A percentile compares a stretch with the other conserved stretches of the same genome.
Conservation (phyloP, 2,329 filamentous ascomycete genomes). For the Akanthomyces uredinophilus region DNA sequence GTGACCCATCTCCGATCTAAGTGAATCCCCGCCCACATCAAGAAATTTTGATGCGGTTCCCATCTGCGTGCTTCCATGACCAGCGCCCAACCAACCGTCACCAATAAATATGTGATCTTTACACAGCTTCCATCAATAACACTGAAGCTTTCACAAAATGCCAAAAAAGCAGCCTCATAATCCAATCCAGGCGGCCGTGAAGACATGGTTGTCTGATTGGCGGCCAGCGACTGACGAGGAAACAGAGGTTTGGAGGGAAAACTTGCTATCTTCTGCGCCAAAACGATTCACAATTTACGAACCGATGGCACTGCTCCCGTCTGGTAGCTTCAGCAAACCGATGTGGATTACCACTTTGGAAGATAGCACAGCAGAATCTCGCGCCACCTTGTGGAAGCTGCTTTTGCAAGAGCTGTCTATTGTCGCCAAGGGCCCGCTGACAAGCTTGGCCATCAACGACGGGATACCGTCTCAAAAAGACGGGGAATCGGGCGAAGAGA, state of each 20-base stretch:
- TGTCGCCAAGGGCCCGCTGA: constrained; percentile 38
- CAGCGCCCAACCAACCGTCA: background rate
- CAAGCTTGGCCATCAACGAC: constrained; percentile 56
- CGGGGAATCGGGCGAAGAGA: constrained; percentile 40
- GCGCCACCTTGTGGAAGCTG: constrained; percentile 39
- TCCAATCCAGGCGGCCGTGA: constrained; percentile 30
- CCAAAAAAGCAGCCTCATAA: constrained; percentile 15
- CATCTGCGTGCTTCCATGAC: constrained; percentile 9
- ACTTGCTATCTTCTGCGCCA: constrained; percentile 40
- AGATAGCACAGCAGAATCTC: constrained; percentile 20
- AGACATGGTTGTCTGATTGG: constrained; percentile 23
- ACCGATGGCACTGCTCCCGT: constrained; percentile 56
- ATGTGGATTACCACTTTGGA: constrained; percentile 37
- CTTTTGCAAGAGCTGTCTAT: constrained; percentile 44
- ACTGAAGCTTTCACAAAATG: background rate
- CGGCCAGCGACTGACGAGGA: background rate
- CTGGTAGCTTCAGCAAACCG: constrained; percentile 47
- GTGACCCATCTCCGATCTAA: background rate
- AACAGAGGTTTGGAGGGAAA: constrained; percentile 18
- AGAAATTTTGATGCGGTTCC: constrained; percentile 15
- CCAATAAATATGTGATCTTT: constrained; percentile 1
- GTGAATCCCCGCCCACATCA: constrained; percentile 6
- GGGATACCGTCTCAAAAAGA: constrained; percentile 49
- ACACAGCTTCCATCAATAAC: background rate
- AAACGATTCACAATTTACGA: constrained; percentile 57